phyloP scores from a whole-genome alignment of 345 rosid genomes.

The Bruguiera gymnorhiza region DNA sequence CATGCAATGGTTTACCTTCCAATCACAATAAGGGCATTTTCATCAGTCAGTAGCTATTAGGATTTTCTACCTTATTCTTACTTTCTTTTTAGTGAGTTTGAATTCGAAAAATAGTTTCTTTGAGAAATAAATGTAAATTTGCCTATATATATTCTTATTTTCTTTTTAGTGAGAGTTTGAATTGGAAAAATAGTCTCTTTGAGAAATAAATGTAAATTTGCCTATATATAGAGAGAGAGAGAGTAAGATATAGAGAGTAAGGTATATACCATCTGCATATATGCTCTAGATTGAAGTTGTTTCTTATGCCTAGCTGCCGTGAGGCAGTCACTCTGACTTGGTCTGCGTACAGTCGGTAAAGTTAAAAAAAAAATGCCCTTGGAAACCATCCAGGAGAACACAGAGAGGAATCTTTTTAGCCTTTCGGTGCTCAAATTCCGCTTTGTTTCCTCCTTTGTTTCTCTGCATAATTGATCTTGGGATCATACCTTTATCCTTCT shows the following conservation, averaged over 20 bases:
- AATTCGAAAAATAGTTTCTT: too few relatives aligned
- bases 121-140: too few relatives aligned
- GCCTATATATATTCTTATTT: not conserved
- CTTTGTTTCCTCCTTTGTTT: constrained; percentile 20
- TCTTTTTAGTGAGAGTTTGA: too few relatives aligned
- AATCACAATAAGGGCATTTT: too few relatives aligned
- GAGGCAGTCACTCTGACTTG: not conserved
- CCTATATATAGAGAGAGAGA: not conserved
- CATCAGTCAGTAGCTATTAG: too few relatives aligned
- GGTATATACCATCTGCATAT: too few relatives aligned
- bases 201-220: too few relatives aligned
- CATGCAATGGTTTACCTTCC: too few relatives aligned
- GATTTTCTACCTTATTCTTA: too few relatives aligned
- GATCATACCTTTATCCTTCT: not conserved
- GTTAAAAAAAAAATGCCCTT: constrained; percentile 18
- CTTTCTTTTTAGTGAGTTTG: too few relatives aligned
- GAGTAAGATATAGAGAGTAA: too few relatives aligned
- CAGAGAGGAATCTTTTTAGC: constrained; percentile 27
- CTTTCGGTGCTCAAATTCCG: constrained; percentile 67
- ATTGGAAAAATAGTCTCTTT: too few relatives aligned
- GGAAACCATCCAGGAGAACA: constrained; percentile 40
- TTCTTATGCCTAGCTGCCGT: not conserved
- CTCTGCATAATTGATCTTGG: constrained; percentile 12
- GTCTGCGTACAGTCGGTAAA: constrained; percentile 8
- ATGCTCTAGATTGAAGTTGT: not conserved